phyloP scores from a whole-genome alignment of 179 eudicot genomes.

The Sideroxylon spinosum region DNA sequence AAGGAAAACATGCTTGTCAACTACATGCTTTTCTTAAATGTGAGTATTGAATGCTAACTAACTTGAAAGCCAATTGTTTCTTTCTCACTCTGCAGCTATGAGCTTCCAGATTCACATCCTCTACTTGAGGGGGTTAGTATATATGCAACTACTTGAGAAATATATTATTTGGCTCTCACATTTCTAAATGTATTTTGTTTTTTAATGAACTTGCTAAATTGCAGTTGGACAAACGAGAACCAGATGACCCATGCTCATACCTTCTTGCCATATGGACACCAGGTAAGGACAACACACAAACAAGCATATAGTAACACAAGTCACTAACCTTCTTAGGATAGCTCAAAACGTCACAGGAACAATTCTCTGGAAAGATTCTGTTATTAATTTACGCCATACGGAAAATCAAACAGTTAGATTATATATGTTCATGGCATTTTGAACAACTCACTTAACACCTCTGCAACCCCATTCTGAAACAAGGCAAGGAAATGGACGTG shows the following conservation, averaged over 20 bases:
- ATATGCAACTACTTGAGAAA: background rate
- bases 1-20: background rate
- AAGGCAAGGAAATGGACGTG: background rate
- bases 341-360: conserved; percentile 2
- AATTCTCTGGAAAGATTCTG: background rate
- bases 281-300: conserved; percentile 35
- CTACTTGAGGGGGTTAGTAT: conserved; percentile 49
- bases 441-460: background rate
- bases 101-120: conserved; percentile 69
- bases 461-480: background rate
- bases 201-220: conserved; percentile 16
- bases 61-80: conserved; percentile 12
- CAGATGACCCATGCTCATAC: conserved; percentile 86
- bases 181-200: background rate
- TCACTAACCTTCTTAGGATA: background rate
- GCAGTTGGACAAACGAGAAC: conserved; percentile 82
- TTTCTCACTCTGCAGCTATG: conserved; percentile 45
- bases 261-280: conserved; percentile 92
- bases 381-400: background rate
- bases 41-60: background rate
- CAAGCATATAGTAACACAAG: background rate
- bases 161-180: background rate
- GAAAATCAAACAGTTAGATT: background rate
- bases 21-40: background rate
- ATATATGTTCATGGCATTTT: background rate